A percentile compares a stretch with the other conserved stretches of the same genome.
These are phyloP conservation scores for Peziza echinospora DNA, from an alignment of 495 filamentous ascomycete species.

Conservation along the genomic window DNA sequence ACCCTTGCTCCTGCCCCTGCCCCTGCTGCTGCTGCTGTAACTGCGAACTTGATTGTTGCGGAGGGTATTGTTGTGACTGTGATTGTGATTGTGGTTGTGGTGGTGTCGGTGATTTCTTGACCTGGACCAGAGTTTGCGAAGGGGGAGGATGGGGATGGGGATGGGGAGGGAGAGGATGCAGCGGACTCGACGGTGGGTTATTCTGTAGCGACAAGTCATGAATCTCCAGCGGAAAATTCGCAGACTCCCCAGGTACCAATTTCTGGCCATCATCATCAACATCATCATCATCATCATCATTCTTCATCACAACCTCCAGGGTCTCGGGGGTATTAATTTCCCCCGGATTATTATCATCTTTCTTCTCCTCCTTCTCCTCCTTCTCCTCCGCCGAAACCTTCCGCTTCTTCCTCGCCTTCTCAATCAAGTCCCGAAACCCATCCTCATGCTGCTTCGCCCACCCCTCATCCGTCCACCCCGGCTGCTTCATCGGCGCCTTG, in stretches of 20 bases:
- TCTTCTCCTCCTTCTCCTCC: constrained; percentile 9
- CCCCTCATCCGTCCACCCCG: constrained; percentile 22
- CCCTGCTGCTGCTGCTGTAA: too few species aligned
- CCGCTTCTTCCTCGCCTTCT: constrained; percentile 34
- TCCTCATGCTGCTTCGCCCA: constrained; percentile 52
- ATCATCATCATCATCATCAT: not conserved
- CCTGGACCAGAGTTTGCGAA: not conserved
- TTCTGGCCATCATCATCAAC: not conserved
- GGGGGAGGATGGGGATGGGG: not conserved
- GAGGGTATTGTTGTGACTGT: too few species aligned
- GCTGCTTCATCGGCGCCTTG: constrained; percentile 9
- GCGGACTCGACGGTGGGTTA: not conserved
- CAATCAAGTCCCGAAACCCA: constrained; percentile 57
- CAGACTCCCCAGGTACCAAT: not conserved
- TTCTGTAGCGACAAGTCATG: not conserved
- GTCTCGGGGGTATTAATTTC: too few species aligned
- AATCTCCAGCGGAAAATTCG: not conserved
- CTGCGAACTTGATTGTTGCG: too few species aligned
- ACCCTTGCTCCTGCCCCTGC: too few species aligned
- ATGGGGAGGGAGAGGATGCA: not conserved
- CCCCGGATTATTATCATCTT: constrained; percentile 4
- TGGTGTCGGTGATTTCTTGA: too few species aligned
- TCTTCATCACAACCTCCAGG: not conserved
- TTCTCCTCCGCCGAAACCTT: constrained; percentile 20
- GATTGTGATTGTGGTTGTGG: not conserved